Percentiles rank a stretch among this genome's conserved stretches.
Evolutionary conservation across 208 protist species (phyloP).

Genomic region (Leishmania lainsoni): DNA sequence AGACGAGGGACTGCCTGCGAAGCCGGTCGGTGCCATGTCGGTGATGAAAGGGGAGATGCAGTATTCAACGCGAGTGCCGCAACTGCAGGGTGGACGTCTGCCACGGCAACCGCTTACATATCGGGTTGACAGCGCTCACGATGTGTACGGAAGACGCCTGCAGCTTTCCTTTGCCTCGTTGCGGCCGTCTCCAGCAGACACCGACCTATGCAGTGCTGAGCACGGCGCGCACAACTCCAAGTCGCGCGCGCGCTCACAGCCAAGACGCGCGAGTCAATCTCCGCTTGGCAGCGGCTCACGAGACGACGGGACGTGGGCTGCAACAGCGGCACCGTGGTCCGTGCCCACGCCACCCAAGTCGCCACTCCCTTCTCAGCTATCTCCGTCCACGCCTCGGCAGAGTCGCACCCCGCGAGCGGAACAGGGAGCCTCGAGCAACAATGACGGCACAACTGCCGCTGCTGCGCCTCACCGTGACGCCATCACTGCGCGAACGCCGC

Average conservation of each 20-base stretch:
- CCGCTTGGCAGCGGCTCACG: background rate
- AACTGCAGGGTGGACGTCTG: slow-evolving; percentile 21
- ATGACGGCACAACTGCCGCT: background rate
- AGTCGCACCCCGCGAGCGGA: background rate
- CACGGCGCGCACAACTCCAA: background rate
- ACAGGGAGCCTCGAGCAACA: background rate
- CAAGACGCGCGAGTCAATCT: background rate
- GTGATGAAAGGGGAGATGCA: slow-evolving; percentile 26
- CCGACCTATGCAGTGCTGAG: too few relatives aligned
- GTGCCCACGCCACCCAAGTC: background rate
- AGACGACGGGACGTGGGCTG: background rate
- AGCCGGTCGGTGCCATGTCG: slow-evolving; percentile 5
- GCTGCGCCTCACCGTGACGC: background rate
- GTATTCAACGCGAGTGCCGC: slow-evolving; percentile 20
- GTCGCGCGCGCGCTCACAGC: background rate
- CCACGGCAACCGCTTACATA: background rate
- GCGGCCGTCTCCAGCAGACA: background rate
- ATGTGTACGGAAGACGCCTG: background rate
- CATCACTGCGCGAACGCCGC: background rate
- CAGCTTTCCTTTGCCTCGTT: background rate
- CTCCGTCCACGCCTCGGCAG: background rate
- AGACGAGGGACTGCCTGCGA: slow-evolving; percentile 5
- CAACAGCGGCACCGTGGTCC: background rate
- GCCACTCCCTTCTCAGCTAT: background rate
- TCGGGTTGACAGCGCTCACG: background rate